Conservation (phyloP, 1,139 yeast genomes). For the Saccharomyces hybrid region DNA sequence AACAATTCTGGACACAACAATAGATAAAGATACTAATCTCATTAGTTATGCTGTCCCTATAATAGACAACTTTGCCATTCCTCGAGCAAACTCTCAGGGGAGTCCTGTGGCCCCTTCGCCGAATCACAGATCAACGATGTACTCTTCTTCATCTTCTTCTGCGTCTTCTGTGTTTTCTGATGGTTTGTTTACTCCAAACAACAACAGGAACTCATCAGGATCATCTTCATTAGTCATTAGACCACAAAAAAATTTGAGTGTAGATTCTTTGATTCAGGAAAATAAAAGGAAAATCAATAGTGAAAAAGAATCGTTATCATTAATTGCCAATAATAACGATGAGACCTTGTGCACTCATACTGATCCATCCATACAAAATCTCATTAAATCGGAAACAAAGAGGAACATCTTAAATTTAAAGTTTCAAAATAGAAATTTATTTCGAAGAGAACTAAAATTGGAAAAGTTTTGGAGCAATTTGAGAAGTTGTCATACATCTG, state of each 20-base stretch:
- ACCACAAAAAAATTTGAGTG: constrained; percentile 2
- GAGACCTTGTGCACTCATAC: not conserved
- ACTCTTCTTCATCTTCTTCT: constrained; percentile 2
- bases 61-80: not conserved
- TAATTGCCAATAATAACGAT: not conserved
- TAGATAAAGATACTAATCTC: not conserved
- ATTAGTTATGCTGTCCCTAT: constrained; percentile 4
- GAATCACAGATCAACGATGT: not conserved
- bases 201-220: not conserved
- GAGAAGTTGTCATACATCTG: not conserved
- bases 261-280: constrained; percentile 5
- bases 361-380: not conserved
- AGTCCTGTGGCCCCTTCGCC: not conserved
- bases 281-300: constrained; percentile 3
- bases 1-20: constrained; percentile 1
- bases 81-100: not conserved
- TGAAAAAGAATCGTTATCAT: constrained; percentile 1
- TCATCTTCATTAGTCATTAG: not conserved
- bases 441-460: not conserved
- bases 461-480: constrained; percentile 1
- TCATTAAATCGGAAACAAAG: not conserved
- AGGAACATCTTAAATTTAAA: constrained; percentile 1
- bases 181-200: not conserved
- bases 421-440: constrained; percentile 2
- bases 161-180: constrained; percentile 1